Conservation (phyloP, 1,284 basidiomycete species). For the Irpex sp. region DNA sequence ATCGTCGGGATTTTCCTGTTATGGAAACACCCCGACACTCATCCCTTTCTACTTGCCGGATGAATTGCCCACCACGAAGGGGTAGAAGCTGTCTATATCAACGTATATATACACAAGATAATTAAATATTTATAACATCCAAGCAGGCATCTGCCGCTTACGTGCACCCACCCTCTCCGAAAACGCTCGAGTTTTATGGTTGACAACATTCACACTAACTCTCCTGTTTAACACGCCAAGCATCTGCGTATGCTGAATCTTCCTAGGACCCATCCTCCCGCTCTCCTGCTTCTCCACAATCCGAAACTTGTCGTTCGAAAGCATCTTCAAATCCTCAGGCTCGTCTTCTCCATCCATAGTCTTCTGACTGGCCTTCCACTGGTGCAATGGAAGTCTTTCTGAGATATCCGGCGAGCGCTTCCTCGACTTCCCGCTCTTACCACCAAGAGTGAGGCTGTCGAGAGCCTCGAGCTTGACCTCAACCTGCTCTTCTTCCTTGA, state of each 20-base stretch:
- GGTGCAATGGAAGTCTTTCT: not conserved
- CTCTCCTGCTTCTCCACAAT: not conserved
- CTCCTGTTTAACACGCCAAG: not conserved
- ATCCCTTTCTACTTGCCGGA: not conserved
- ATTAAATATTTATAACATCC: not conserved
- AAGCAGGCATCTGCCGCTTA: not conserved
- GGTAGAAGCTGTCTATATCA: too few species aligned
- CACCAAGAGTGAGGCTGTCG: not conserved
- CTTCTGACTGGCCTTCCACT: not conserved
- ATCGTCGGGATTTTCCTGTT: not conserved
- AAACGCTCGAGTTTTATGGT: not conserved
- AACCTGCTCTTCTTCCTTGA: not conserved
- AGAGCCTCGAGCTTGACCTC: not conserved
- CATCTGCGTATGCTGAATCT: not conserved
- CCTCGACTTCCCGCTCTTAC: not conserved
- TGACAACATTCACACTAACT: too few species aligned
- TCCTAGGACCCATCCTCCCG: not conserved
- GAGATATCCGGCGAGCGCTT: not conserved
- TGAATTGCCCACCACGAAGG: too few species aligned
- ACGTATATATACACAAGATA: not conserved
- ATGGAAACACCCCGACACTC: not conserved
- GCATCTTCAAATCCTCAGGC: not conserved
- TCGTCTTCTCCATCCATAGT: not conserved
- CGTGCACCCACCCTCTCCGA: not conserved
- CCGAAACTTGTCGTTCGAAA: not conserved